Evolutionary conservation across 345 rosid species (phyloP).

Genomic region (Brassica cretica): DNA sequence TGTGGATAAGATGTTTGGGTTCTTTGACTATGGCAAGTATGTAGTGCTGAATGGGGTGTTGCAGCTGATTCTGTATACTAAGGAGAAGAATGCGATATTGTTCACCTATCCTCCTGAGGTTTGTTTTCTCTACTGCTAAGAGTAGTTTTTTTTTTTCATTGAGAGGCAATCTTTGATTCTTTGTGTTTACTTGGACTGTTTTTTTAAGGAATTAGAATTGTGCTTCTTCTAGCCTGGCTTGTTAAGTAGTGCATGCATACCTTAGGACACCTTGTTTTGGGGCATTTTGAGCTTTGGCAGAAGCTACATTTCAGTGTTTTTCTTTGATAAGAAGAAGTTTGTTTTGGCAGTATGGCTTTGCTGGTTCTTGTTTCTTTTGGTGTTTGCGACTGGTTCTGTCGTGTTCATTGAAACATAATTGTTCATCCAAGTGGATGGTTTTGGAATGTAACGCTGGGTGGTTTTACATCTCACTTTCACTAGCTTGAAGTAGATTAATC

Average conservation of each 20-base stretch:
- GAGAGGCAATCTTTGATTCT: not conserved
- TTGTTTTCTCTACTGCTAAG: constrained; percentile 21
- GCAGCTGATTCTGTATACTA: constrained; percentile 81
- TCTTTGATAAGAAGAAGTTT: not conserved
- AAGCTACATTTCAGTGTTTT: not conserved
- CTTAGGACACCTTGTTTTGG: not conserved
- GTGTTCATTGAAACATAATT: not conserved
- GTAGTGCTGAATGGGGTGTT: constrained; percentile 71
- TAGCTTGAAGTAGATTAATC: not conserved
- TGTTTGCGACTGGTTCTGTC: not conserved
- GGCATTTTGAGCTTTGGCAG: not conserved
- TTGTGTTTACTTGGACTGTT: no score
- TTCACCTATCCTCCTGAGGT: constrained; percentile 92
- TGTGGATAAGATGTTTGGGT: constrained; percentile 30
- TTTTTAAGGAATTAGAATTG: no score
- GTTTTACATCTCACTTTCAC: not conserved
- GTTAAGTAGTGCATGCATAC: not conserved
- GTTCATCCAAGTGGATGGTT: not conserved
- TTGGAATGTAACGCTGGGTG: not conserved
- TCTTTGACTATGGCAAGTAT: constrained; percentile 87
- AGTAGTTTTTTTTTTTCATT: not conserved
- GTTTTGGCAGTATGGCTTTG: not conserved
- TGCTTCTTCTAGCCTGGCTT: no score
- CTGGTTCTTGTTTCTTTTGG: constrained; percentile 4
- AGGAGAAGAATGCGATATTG: constrained; percentile 90